Evolutionary conservation across 1,284 basidiomycete genomes (phyloP).

Genomic region (Rhodotorula sp.): DNA sequence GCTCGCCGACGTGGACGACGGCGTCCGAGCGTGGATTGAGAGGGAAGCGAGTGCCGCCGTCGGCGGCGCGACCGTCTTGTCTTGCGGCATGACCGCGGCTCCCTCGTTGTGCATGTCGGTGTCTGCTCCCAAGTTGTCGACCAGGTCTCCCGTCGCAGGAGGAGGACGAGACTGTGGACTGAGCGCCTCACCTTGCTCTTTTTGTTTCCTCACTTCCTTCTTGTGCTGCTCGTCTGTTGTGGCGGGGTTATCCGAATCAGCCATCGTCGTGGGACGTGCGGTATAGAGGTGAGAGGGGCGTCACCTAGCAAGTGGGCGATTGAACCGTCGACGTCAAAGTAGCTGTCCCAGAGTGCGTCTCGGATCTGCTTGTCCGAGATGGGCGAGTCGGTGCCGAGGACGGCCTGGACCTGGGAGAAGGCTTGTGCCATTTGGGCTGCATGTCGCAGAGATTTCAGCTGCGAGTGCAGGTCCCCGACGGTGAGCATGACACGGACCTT

Average conservation of each 20-base stretch:
- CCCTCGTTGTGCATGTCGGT: neutral
- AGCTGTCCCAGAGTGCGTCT: conserved; percentile 81
- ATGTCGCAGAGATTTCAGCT: too few relatives aligned
- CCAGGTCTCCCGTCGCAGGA: neutral
- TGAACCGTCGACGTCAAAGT: conserved; percentile 79
- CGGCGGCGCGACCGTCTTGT: conserved; percentile 3
- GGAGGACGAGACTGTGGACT: neutral
- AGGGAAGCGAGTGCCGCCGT: conserved; percentile 15
- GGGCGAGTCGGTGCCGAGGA: conserved; percentile 67
- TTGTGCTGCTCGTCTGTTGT: conserved; percentile 40
- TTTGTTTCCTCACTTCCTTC: conserved; percentile 49
- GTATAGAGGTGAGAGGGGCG: neutral
- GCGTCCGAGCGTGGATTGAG: conserved; percentile 9
- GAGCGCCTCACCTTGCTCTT: conserved; percentile 72
- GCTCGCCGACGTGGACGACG: neutral
- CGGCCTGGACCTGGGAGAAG: conserved; percentile 63
- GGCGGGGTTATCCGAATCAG: neutral
- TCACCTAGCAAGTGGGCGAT: conserved; percentile 63
- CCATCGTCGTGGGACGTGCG: neutral
- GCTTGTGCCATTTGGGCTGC: conserved; percentile 70
- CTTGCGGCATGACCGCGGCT: neutral
- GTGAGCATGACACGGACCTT: conserved; percentile 15
- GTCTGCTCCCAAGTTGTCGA: neutral
- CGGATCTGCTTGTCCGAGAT: conserved; percentile 72
- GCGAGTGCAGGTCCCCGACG: neutral